Percentiles rank a stretch among this genome's conserved stretches.
Evolutionary conservation across 2,329 filamentous ascomycete genomes (phyloP).

Genomic region (Clarireedia sp.): DNA sequence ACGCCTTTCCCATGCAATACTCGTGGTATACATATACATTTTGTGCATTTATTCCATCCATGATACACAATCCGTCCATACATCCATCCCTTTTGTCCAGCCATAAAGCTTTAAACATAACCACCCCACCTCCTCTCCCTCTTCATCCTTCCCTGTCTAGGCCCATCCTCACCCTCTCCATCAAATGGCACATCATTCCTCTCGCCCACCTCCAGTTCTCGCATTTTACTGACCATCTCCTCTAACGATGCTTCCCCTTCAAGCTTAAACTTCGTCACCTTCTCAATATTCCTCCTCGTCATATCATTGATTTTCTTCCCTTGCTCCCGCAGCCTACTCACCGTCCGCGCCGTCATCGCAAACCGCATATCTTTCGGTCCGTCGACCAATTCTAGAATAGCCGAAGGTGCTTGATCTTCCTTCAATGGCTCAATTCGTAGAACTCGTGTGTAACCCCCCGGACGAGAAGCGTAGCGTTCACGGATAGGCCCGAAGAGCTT

Average conservation of each 20-base stretch:
- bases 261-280: constrained; percentile 70
- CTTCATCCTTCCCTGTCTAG: neutral
- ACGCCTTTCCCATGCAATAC: constrained; percentile 8
- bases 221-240: constrained; percentile 45
- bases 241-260: constrained; percentile 62
- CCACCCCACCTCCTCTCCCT: constrained; percentile 10
- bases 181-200: constrained; percentile 21
- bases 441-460: constrained; percentile 91
- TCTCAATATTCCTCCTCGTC: constrained; percentile 70
- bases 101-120: neutral
- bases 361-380: constrained; percentile 91
- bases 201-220: constrained; percentile 29
- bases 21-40: constrained; percentile 10
- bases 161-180: constrained; percentile 1
- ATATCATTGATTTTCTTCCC: constrained; percentile 57
- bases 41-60: constrained; percentile 5
- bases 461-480: constrained; percentile 67
- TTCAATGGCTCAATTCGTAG: constrained; percentile 85
- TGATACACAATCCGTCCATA: neutral
- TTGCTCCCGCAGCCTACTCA: constrained; percentile 55
- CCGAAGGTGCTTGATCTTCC: constrained; percentile 77
- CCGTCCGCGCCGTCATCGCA: constrained; percentile 80
- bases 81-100: neutral
- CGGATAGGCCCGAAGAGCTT: constrained; percentile 84
- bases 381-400: constrained; percentile 91